phyloP scores from a whole-genome alignment of 1,284 basidiomycete species.

The Apiotrichum gamsii region DNA sequence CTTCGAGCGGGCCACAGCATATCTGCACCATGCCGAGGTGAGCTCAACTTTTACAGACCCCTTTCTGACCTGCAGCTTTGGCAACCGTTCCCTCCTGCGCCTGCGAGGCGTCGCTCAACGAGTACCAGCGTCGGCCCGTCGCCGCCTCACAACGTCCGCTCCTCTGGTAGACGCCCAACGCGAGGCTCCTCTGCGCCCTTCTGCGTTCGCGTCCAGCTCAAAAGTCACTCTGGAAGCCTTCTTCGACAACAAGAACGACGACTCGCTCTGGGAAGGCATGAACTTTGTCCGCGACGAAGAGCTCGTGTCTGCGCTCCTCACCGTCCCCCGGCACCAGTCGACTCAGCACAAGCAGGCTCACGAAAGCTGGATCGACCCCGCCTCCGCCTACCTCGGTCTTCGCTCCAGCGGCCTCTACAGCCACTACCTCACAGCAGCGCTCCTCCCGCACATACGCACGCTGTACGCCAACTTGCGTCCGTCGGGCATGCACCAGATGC shows the following conservation, averaged over 20 bases:
- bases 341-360: too few species aligned
- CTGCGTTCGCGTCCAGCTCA: constrained; percentile 23
- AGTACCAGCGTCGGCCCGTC: too few species aligned
- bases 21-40: constrained; percentile 11
- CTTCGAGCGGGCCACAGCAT: too few species aligned
- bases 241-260: neutral
- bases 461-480: constrained; percentile 22
- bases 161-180: too few species aligned
- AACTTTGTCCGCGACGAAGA: constrained; percentile 28
- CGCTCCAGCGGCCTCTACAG: constrained; percentile 22
- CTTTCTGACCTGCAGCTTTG: constrained; percentile 5
- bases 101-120: too few species aligned
- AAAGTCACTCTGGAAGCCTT: constrained; percentile 24
- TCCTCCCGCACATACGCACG: constrained; percentile 15
- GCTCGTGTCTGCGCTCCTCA: constrained; percentile 20
- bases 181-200: constrained; percentile 9
- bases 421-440: constrained; percentile 22
- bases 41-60: neutral
- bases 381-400: constrained; percentile 24
- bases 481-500: constrained; percentile 23
- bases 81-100: constrained; percentile 8
- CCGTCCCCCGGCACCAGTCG: neutral
- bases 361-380: constrained; percentile 27
- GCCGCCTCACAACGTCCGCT: too few species aligned
- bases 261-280: constrained; percentile 3